Percentiles rank a stretch among this genome's conserved stretches.
phyloP scores from a whole-genome alignment of 306 rosid genomes.

The Prunus mira region DNA sequence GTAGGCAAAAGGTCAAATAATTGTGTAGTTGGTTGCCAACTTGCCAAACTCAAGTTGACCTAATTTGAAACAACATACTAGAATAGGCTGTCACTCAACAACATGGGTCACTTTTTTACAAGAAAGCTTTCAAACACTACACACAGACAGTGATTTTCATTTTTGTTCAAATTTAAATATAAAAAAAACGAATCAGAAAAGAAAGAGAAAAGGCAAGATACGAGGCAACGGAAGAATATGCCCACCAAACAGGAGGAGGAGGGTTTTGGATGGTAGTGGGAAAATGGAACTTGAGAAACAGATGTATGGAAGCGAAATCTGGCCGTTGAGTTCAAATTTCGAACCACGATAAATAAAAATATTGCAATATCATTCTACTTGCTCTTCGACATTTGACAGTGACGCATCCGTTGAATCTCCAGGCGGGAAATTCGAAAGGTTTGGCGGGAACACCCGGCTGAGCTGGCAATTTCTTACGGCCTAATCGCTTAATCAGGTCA shows the following conservation, averaged over 20 bases:
- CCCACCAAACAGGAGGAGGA: neutral
- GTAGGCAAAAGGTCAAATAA: neutral
- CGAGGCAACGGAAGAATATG: neutral
- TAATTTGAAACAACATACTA: neutral
- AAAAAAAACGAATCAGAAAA: neutral
- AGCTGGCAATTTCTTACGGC: neutral
- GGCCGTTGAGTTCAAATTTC: constrained; percentile 14
- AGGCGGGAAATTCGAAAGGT: constrained; percentile 16
- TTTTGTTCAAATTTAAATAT: too few relatives aligned
- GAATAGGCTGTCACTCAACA: neutral
- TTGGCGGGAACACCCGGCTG: constrained; percentile 1
- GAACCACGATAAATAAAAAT: neutral
- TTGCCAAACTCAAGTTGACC: constrained; percentile 15
- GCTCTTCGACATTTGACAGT: neutral
- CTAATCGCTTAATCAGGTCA: too few relatives aligned
- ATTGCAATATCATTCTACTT: neutral
- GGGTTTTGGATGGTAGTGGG: constrained; percentile 2
- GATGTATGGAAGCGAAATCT: neutral
- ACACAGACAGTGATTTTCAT: too few relatives aligned
- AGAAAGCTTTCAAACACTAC: neutral
- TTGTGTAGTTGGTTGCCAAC: constrained; percentile 16
- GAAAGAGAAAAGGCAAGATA: neutral
- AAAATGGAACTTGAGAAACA: neutral
- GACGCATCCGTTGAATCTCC: neutral
- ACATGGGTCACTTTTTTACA: neutral